Base-by-base conservation (phyloP, 192 early-diverging fungal species). In the Rhizophagus clarus region DNA sequence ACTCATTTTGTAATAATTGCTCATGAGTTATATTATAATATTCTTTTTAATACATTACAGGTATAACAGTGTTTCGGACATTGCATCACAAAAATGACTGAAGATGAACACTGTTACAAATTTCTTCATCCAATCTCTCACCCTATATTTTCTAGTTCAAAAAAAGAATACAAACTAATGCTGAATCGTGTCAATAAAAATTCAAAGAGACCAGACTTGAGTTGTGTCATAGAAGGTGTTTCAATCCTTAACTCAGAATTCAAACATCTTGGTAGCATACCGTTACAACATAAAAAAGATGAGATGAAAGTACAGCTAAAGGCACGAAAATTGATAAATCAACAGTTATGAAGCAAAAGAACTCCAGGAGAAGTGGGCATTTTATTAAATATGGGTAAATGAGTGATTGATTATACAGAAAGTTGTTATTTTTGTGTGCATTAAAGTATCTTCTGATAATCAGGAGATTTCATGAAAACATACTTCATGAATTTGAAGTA, bases 331-430 rank as follows among this genome's bases (percentile, higher is more conserved):
- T 80, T 61, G 37, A 80, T 80, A 37, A 80, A 80, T 61, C 70
- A 74, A 47, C 72, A 80, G 34, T 68, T 80, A 66, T 22, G 75
- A 74, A 74, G 72, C 45, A 80, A 80, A 56, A 72, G 79, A 45
- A 72, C 24, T 28, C 79, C 79, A 26, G 72, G 37, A 9, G 79
- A 80, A 74, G 72, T n/a, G 14, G 61, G 26, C 34, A 80, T 80
- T 40, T 80, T 80, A 32, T 66, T 73, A 66, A 80, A 80, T 49
- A 74, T 80, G 24, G 79, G 79, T 80, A 80, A 42, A 37, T 74
- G 72, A 76, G 75, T 14, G 10, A 75, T 75, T 73, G 31, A 42
- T 47, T 73, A 24, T 6, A 74, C n/a, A n/a, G n/a, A n/a, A n/a
- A n/a, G n/a, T n/a, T n/a, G n/a, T n/a, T n/a, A n/a, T n/a, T n/a